A percentile compares a stretch with the other conserved stretches of the same genome.
These are phyloP conservation scores for Entrophospora sp. DNA, from an alignment of 192 early-diverging fungal species.

Conservation along the genomic window DNA sequence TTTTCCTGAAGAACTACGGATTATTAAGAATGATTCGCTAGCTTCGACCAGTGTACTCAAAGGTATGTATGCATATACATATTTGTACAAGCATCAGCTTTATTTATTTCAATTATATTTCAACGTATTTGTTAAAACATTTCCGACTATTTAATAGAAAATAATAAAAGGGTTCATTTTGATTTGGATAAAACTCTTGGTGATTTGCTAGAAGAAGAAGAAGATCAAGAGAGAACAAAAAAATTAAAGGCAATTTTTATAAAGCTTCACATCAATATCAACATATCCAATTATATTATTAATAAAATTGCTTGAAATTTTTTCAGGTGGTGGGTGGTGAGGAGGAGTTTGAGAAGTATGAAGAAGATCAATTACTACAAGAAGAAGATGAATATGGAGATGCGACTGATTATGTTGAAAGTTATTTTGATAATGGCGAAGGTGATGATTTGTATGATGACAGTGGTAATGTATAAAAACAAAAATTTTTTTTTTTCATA, in stretches of 20 bases:
- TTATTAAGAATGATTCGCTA: conserved; percentile 1
- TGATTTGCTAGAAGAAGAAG: neutral
- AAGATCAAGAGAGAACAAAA: neutral
- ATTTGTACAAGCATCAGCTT: too few species aligned
- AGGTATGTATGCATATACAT: too few species aligned
- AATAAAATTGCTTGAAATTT: neutral
- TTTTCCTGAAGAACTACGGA: neutral
- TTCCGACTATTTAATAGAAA: too few species aligned
- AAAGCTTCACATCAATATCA: too few species aligned
- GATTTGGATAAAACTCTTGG: conserved; percentile 1
- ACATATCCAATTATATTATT: too few species aligned
- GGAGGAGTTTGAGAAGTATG: neutral
- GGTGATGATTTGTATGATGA: neutral
- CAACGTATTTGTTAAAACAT: too few species aligned
- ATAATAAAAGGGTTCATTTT: neutral
- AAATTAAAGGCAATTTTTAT: neutral
- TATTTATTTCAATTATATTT: too few species aligned
- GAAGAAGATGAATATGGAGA: conserved; percentile 6
- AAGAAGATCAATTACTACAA: neutral
- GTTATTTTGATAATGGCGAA: conserved; percentile 10
- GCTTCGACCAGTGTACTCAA: neutral
- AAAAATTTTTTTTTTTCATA: neutral
- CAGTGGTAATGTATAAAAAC: neutral
- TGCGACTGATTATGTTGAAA: conserved; percentile 14
- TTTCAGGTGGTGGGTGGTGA: neutral